phyloP scores from a whole-genome alignment of 2,329 filamentous ascomycete species.

The Sphaerostilbella broomeana region DNA sequence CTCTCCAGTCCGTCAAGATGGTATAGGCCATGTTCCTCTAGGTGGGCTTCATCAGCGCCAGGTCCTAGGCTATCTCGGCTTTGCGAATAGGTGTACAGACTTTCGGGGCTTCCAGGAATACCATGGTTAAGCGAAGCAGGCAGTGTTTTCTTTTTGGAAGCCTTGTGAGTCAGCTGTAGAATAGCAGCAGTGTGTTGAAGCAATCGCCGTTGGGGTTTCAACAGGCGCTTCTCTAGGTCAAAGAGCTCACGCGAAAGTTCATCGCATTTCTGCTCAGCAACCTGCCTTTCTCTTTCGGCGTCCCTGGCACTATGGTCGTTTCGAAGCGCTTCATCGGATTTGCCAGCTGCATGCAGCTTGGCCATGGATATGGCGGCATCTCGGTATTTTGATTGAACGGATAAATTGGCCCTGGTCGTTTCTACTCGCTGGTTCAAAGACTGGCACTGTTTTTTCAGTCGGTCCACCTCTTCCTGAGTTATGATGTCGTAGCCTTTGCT shows the following conservation, averaged over 20 bases:
- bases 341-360: slow-evolving; percentile 64
- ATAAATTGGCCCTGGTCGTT: slow-evolving; percentile 72
- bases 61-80: slow-evolving; percentile 53
- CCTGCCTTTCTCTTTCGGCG: slow-evolving; percentile 67
- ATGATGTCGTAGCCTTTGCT: slow-evolving; percentile 79
- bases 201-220: slow-evolving; percentile 67
- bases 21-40: slow-evolving; percentile 74
- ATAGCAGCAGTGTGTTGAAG: slow-evolving; percentile 90
- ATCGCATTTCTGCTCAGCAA: slow-evolving; percentile 76
- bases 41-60: slow-evolving; percentile 52
- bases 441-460: slow-evolving; percentile 79
- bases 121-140: slow-evolving; percentile 40
- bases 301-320: slow-evolving; percentile 46
- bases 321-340: slow-evolving; percentile 40
- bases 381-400: slow-evolving; percentile 86
- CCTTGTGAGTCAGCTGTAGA: slow-evolving; percentile 80
- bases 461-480: slow-evolving; percentile 85
- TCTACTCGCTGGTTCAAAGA: slow-evolving; percentile 71
- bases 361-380: slow-evolving; percentile 86
- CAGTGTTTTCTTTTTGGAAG: slow-evolving; percentile 51
- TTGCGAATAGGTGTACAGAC: slow-evolving; percentile 63
- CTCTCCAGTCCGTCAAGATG: slow-evolving; percentile 59
- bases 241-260: slow-evolving; percentile 76
- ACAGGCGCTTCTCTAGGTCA: slow-evolving; percentile 67
- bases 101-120: slow-evolving; percentile 70